phyloP scores from a whole-genome alignment of 176 grass and related monocot species.

The Musa itinerans region DNA sequence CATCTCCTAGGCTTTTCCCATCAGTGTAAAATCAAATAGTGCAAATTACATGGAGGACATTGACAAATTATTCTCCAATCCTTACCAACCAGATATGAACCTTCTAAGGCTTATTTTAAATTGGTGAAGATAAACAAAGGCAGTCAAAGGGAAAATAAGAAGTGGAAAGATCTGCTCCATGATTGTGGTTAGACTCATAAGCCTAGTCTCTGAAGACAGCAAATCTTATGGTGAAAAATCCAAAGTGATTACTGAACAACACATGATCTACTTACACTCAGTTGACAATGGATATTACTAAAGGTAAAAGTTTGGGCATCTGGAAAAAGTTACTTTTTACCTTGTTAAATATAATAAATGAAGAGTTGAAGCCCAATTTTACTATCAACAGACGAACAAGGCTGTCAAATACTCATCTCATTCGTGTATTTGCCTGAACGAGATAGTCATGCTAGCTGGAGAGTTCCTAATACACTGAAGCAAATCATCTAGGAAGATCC shows the following conservation, averaged over 20 bases:
- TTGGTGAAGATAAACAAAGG: not conserved
- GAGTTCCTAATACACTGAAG: not conserved
- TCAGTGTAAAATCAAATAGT: not conserved
- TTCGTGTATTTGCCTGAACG: not conserved
- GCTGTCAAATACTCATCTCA: not conserved
- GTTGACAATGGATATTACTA: too few relatives aligned
- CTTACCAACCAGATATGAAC: not conserved
- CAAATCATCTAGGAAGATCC: not conserved
- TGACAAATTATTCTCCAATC: not conserved
- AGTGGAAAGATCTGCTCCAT: not conserved
- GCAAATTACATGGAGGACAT: not conserved
- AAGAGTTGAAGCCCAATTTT: not conserved
- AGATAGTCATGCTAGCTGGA: not conserved
- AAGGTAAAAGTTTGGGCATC: not conserved
- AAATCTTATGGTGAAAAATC: too few relatives aligned
- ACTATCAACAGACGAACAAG: not conserved
- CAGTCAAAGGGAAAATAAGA: not conserved
- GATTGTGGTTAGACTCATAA: too few relatives aligned
- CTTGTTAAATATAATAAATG: not conserved
- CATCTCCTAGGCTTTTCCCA: not conserved
- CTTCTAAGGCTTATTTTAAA: not conserved
- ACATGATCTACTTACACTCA: too few relatives aligned
- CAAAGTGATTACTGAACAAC: too few relatives aligned
- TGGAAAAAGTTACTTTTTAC: not conserved
- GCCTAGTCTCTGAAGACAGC: too few relatives aligned